Evolutionary conservation across 192 early-diverging fungal genomes (phyloP).

Genomic region (Cetraspora pellucida): DNA sequence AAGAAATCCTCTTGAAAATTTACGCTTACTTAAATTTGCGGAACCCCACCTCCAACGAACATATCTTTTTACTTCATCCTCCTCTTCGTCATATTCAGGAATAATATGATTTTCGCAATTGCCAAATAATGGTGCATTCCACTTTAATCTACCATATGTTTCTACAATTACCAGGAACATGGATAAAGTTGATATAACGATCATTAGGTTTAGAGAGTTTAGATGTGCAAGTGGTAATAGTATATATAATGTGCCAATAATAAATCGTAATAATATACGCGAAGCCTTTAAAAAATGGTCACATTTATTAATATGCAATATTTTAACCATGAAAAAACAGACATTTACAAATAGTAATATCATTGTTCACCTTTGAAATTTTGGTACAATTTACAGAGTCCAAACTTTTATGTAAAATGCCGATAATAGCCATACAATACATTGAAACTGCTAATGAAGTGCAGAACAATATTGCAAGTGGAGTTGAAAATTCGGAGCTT

Average conservation of each 20-base stretch:
- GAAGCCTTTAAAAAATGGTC: neutral
- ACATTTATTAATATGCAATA: neutral
- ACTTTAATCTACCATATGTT: constrained; percentile 34
- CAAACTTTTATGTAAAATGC: constrained; percentile 35
- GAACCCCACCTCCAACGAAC: constrained; percentile 31
- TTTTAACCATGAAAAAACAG: neutral
- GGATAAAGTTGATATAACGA: constrained; percentile 7
- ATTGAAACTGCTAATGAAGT: constrained; percentile 14
- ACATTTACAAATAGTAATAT: too few relatives aligned
- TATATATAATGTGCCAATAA: constrained; percentile 25
- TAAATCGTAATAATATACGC: constrained; percentile 21
- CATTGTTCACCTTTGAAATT: constrained; percentile 33
- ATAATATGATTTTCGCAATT: constrained; percentile 18
- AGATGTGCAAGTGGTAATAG: constrained; percentile 31
- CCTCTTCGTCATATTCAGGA: neutral
- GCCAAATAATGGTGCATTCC: constrained; percentile 13
- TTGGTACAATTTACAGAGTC: constrained; percentile 23
- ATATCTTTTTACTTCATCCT: neutral
- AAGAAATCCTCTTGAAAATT: constrained; percentile 15
- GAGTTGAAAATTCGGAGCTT: neutral
- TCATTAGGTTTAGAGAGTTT: constrained; percentile 11
- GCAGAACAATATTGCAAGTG: constrained; percentile 26
- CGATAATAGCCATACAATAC: constrained; percentile 34
- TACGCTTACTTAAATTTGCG: neutral
- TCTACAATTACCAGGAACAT: constrained; percentile 28